Evolutionary conservation across 2,329 filamentous ascomycete genomes (phyloP).

Genomic region (Exophiala mesophila): DNA sequence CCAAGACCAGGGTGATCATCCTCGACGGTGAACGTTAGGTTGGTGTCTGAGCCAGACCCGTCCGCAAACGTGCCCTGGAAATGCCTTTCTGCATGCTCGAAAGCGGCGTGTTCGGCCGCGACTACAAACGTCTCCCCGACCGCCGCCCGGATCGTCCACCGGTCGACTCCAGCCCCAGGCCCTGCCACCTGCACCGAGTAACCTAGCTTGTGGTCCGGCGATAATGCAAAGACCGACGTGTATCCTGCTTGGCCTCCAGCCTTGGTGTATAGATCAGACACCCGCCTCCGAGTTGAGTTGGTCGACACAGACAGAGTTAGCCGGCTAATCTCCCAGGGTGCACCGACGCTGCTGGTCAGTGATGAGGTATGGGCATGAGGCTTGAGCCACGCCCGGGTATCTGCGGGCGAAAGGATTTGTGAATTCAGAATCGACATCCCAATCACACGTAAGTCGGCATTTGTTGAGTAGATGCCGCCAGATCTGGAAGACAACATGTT

Average conservation of each 20-base stretch:
- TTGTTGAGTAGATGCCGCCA: conserved; percentile 30
- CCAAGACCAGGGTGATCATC: neutral
- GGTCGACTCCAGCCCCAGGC: neutral
- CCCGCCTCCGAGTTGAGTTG: neutral
- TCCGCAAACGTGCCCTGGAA: neutral
- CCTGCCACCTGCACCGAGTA: conserved; percentile 39
- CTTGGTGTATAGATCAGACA: conserved; percentile 35
- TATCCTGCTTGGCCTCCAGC: conserved; percentile 38
- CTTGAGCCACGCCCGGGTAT: conserved; percentile 40
- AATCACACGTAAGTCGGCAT: conserved; percentile 33
- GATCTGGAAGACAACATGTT: conserved; percentile 6
- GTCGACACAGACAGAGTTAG: neutral
- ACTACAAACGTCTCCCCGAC: neutral
- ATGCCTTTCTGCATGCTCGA: neutral
- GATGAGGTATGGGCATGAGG: conserved; percentile 36
- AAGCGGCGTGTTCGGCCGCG: neutral
- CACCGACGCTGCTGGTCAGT: conserved; percentile 36
- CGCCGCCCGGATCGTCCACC: neutral
- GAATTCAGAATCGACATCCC: conserved; percentile 32
- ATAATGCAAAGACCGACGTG: conserved; percentile 35
- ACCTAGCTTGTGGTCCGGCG: conserved; percentile 44
- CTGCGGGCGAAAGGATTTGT: conserved; percentile 32
- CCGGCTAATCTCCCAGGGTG: conserved; percentile 40
- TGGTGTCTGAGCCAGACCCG: neutral
- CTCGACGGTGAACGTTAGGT: conserved; percentile 2